Evolutionary conservation across 495 filamentous ascomycete genomes (phyloP), one percentile per base, ranked within the genome.

Genomic region (Lasiosphaeris hirsuta): DNA sequence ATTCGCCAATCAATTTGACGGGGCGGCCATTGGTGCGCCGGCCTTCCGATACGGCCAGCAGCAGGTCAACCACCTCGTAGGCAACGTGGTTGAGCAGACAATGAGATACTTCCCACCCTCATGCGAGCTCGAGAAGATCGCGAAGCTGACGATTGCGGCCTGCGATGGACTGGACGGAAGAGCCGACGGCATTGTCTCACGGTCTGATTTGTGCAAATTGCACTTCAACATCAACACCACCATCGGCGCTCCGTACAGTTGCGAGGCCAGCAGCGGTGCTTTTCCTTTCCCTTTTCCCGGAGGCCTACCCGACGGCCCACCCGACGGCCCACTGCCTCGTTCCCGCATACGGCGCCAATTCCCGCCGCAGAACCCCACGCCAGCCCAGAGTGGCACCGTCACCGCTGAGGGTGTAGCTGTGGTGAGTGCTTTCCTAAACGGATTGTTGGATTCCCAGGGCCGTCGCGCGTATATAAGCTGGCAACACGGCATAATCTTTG

Each of bases 101-200:
- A 51, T 77, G 9, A 70, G 71, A 49, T 81, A 83, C 65, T 81
- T 73, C 65, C 79, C 81, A 39, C 74, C 76, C 0, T 75, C 78
- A 1, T 84, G 81, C 50, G 78, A 81, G 58, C 57, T 82, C 4
- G 69, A 68, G 11, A 78, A 79, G 66, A 81, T 82, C 52, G 74
- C 76, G n/a, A 82, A 79, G 50, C 64, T 69, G 8, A 82, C 80
- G 14, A 81, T 82, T 54, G 67, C 70, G 1, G 75, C 77, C 23
- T 84, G 81, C 34, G 81, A 84, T 53, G 63, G 69, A 34, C 67
- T 84, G 10, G 81, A 83, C 54, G 81, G 81, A 4, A 68, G 71
- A 19, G 71, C 67, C 7, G 81, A 84, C 56, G 80, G 78, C 34
- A 78, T 84, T 13, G 64, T 84, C 42, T 69, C 78, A 15, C 70